These are phyloP conservation scores for Tylopilus subfusipes DNA, from an alignment of 768 basidiomycete species.

Conservation along the genomic window DNA sequence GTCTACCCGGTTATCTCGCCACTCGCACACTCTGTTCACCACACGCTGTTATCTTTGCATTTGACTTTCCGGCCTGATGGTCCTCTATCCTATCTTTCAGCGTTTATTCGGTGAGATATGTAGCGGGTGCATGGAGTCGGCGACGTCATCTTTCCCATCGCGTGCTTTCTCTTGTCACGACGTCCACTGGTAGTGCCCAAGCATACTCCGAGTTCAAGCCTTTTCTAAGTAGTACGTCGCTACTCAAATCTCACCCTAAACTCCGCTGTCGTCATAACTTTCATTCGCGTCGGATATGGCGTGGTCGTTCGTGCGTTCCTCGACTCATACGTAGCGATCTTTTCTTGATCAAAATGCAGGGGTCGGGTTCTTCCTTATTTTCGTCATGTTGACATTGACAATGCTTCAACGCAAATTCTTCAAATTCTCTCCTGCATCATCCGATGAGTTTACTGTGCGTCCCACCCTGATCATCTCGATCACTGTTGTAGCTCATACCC, in stretches of 20 bases:
- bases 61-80: background rate
- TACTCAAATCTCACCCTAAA: background rate
- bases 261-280: background rate
- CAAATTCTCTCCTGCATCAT: slow-evolving; percentile 42
- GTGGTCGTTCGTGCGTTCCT: slow-evolving; percentile 41
- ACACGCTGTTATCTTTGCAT: background rate
- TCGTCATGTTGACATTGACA: slow-evolving; percentile 45
- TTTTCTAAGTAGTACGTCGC: background rate
- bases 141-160: background rate
- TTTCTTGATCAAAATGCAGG: slow-evolving; percentile 25
- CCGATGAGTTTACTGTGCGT: slow-evolving; percentile 48
- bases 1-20: background rate
- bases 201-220: slow-evolving; percentile 39
- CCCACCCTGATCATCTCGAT: background rate
- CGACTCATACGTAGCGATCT: background rate
- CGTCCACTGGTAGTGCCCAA: background rate
- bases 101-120: background rate
- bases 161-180: background rate
- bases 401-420: slow-evolving; percentile 34
- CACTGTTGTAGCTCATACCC: background rate
- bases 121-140: background rate
- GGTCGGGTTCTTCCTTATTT: slow-evolving; percentile 50
- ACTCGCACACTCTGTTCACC: background rate
- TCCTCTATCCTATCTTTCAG: background rate
- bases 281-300: slow-evolving; percentile 42